Percentiles rank a stretch among this genome's conserved stretches.
Evolutionary conservation across 2,329 filamentous ascomycete genomes (phyloP).

Genomic region (Thelonectria discophora): DNA sequence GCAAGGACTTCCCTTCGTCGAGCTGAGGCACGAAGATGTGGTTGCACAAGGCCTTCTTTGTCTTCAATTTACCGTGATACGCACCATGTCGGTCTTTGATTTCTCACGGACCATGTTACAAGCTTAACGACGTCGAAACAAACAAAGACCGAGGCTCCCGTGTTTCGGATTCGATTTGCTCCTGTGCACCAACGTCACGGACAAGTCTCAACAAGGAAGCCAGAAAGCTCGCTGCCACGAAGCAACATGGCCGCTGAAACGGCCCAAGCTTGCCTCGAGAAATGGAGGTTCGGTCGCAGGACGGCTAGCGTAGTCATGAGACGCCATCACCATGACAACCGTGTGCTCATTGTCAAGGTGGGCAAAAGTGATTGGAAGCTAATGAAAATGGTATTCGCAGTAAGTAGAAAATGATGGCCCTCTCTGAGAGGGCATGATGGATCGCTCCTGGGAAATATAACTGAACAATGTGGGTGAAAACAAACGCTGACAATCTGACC

Average conservation of each 20-base stretch:
- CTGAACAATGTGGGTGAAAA: conserved; percentile 4
- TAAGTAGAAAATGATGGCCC: neutral
- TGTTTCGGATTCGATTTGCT: neutral
- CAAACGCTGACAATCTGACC: conserved; percentile 18
- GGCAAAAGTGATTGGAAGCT: conserved; percentile 5
- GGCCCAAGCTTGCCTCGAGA: conserved; percentile 1
- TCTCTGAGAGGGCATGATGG: conserved; percentile 20
- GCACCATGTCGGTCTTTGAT: too few relatives aligned
- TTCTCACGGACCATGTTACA: neutral
- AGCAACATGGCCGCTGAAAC: conserved; percentile 3
- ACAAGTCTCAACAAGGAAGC: neutral
- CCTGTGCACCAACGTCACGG: neutral
- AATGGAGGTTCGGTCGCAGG: neutral
- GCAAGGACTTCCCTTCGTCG: neutral
- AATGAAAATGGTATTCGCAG: conserved; percentile 5
- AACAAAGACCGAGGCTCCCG: neutral
- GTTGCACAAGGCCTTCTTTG: neutral
- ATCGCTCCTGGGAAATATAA: conserved; percentile 27
- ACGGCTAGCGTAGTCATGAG: neutral
- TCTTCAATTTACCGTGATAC: neutral
- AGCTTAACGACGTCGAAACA: neutral
- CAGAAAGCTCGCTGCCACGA: neutral
- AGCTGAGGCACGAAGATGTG: neutral
- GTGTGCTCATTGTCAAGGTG: conserved; percentile 12
- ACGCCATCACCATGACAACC: conserved; percentile 19